Conservation (phyloP, 768 basidiomycete genomes). For the Termitomyces sp. region DNA sequence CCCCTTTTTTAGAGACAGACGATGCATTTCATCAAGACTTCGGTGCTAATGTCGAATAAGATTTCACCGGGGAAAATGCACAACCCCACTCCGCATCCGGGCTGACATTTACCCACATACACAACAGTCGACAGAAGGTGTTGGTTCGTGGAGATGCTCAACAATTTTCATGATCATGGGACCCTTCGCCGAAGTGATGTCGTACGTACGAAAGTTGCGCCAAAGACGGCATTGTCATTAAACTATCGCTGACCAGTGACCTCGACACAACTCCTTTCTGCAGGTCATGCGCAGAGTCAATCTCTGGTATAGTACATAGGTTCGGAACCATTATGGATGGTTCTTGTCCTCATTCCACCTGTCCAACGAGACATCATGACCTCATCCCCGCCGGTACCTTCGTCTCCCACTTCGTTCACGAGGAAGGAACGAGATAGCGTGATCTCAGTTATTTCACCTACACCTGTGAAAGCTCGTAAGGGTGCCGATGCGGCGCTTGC, state of each 20-base stretch:
- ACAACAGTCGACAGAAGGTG: no score
- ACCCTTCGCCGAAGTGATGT: background rate
- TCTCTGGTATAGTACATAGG: background rate
- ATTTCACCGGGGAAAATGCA: no score
- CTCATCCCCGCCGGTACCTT: background rate
- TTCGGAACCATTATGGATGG: background rate
- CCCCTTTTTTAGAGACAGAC: no score
- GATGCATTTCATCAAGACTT: no score
- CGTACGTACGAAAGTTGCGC: background rate
- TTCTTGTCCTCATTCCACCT: background rate
- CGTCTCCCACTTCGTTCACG: background rate
- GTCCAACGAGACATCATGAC: background rate
- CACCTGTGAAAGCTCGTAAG: conserved; percentile 3
- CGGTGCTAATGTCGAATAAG: no score
- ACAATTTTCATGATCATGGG: background rate
- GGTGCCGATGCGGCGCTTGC: conserved; percentile 29
- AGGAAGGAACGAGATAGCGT: background rate
- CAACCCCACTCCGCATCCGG: no score
- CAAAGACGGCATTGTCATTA: background rate
- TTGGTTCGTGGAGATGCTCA: no score
- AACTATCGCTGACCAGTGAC: background rate
- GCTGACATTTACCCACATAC: no score
- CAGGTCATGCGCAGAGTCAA: background rate
- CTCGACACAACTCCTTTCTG: background rate
- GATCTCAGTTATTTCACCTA: background rate